Conservation (phyloP, 225 moss, liverwort and hornwort species). For the Sphagnum tenellum region DNA sequence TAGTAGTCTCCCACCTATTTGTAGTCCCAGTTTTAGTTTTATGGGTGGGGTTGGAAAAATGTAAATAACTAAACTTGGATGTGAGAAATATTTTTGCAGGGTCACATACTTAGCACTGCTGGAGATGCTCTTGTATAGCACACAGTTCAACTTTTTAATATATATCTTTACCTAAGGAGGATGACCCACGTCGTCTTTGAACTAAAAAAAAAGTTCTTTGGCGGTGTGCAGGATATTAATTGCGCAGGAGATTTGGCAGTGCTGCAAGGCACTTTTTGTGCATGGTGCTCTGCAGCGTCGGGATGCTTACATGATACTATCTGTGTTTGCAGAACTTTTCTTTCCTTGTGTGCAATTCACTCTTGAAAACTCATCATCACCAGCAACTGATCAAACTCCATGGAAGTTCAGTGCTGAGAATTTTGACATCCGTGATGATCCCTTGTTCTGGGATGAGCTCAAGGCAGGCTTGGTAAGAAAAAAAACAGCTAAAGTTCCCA, state of each 20-base stretch:
- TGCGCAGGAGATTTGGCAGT: constrained; percentile 64
- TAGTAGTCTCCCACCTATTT: too few relatives aligned
- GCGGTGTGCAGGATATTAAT: constrained; percentile 18
- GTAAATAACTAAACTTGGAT: too few relatives aligned
- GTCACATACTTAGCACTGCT: too few relatives aligned
- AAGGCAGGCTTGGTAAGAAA: constrained; percentile 61
- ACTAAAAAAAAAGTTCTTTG: too few relatives aligned
- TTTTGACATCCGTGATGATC: constrained; percentile 61
- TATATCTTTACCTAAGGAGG: too few relatives aligned
- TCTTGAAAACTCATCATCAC: constrained; percentile 2
- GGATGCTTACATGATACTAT: constrained; percentile 56
- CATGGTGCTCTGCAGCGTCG: constrained; percentile 35
- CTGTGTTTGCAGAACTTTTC: constrained; percentile 51
- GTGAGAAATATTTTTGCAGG: too few relatives aligned
- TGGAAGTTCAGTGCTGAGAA: constrained; percentile 15
- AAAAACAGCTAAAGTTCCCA: too few relatives aligned
- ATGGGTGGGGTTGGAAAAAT: too few relatives aligned
- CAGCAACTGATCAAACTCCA: constrained; percentile 5
- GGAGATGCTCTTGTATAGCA: too few relatives aligned
- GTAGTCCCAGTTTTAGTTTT: too few relatives aligned
- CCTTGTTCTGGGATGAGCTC: constrained; percentile 60
- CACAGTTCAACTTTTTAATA: too few relatives aligned
- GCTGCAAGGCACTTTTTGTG: constrained; percentile 58
- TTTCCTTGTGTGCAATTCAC: constrained; percentile 27
- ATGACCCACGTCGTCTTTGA: too few relatives aligned